A percentile compares a stretch with the other conserved stretches of the same genome.
phyloP scores from a whole-genome alignment of 257 asterid species.

The Ophiorrhiza pumila region DNA sequence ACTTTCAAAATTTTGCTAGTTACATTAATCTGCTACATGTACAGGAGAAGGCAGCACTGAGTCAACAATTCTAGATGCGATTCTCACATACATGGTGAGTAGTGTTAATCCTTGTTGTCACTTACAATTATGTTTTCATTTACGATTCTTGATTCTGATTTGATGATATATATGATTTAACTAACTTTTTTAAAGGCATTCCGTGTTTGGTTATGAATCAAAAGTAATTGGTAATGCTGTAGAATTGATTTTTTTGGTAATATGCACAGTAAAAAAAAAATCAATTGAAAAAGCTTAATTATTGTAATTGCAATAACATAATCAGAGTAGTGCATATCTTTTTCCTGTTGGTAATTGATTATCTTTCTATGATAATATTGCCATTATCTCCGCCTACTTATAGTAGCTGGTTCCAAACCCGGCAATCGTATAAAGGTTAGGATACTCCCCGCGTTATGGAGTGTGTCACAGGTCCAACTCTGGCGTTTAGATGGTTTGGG shows the following conservation, averaged over 20 bases:
- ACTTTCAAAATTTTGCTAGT: slow-evolving; percentile 2
- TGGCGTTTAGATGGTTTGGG: too few relatives aligned
- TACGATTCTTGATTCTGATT: background rate
- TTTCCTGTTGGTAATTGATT: background rate
- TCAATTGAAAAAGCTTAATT: background rate
- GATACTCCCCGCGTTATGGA: too few relatives aligned
- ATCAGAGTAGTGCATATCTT: too few relatives aligned
- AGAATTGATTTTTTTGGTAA: background rate
- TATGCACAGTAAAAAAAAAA: background rate
- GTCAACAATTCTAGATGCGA: slow-evolving; percentile 44
- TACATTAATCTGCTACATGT: slow-evolving; percentile 10
- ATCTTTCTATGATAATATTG: background rate
- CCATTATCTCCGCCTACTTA: too few relatives aligned
- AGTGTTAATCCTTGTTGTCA: background rate
- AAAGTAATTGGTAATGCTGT: background rate
- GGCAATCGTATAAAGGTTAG: too few relatives aligned
- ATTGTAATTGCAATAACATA: background rate
- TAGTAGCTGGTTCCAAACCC: too few relatives aligned
- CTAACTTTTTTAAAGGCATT: background rate
- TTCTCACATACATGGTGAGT: slow-evolving; percentile 63
- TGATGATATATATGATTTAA: background rate
- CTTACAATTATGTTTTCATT: background rate
- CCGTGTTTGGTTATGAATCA: background rate
- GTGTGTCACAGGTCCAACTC: too few relatives aligned
- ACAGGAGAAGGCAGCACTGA: slow-evolving; percentile 59